Evolutionary conservation across 2,329 filamentous ascomycete genomes (phyloP).

Genomic region (Westerdykella aurantiaca): DNA sequence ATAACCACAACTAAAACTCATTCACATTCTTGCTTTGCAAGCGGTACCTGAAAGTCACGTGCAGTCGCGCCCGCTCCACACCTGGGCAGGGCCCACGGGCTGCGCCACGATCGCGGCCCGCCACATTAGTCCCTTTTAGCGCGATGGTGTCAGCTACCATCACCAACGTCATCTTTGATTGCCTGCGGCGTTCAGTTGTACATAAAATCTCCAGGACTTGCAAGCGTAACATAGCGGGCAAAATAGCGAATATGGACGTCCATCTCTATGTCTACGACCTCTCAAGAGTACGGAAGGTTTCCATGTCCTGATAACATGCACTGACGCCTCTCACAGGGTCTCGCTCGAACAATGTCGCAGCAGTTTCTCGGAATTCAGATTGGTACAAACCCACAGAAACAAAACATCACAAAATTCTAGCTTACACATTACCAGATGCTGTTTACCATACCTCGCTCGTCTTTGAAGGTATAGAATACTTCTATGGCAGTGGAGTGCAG

Average conservation of each 20-base stretch:
- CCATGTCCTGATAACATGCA: background rate
- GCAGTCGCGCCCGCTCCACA: no score
- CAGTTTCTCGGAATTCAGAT: conserved; percentile 63
- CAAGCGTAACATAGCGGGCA: background rate
- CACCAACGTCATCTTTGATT: no score
- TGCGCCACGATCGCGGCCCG: background rate
- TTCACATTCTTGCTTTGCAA: no score
- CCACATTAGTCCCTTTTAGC: background rate
- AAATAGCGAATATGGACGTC: conserved; percentile 40
- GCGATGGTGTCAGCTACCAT: no score
- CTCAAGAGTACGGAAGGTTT: conserved; percentile 33
- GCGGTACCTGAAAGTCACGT: no score
- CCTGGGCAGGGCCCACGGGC: no score
- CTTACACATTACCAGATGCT: conserved; percentile 53
- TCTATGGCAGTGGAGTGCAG: conserved; percentile 84
- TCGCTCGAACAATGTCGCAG: conserved; percentile 51
- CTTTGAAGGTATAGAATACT: conserved; percentile 77
- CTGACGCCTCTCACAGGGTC: conserved; percentile 39
- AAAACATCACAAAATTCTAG: background rate
- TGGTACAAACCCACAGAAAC: conserved; percentile 3
- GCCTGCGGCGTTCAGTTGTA: background rate
- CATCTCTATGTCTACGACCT: conserved; percentile 50
- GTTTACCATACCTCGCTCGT: conserved; percentile 94
- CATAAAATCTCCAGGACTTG: background rate
- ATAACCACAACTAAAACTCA: no score